A percentile compares a stretch with the other conserved stretches of the same genome.
Conservation (phyloP, 148 eudicot species). For the Bassia scoparia region DNA sequence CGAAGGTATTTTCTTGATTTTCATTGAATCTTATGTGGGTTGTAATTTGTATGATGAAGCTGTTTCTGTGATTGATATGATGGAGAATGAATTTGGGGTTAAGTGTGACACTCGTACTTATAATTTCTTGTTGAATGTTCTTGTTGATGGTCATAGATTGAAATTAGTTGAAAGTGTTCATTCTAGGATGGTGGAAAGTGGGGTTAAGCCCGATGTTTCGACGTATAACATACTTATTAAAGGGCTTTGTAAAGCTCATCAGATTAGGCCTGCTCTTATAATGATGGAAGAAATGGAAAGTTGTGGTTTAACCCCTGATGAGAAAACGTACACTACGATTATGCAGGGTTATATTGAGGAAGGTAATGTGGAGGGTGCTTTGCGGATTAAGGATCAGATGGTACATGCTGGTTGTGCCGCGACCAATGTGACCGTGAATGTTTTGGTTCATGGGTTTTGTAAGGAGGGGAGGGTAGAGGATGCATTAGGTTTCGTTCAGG, state of each 20-base stretch:
- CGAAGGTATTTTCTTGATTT: conserved; percentile 70
- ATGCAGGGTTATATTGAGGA: conserved; percentile 94
- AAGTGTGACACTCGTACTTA: conserved; percentile 49
- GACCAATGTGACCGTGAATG: conserved; percentile 68
- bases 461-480: conserved; percentile 71
- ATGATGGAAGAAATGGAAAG: conserved; percentile 94
- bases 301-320: conserved; percentile 73
- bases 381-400: conserved; percentile 78
- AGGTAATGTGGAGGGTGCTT: conserved; percentile 71
- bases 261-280: conserved; percentile 87
- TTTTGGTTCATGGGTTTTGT: conserved; percentile 77
- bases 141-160: conserved; percentile 82
- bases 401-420: conserved; percentile 45
- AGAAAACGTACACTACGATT: conserved; percentile 78
- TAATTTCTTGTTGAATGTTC: conserved; percentile 77
- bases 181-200: conserved; percentile 54
- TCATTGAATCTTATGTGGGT: conserved; percentile 65
- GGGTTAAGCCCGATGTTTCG: conserved; percentile 69
- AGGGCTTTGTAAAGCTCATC: conserved; percentile 91
- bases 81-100: conserved; percentile 63
- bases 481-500: conserved; percentile 66
- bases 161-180: conserved; percentile 72
- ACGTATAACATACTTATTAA: conserved; percentile 85
- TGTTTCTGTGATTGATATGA: conserved; percentile 63
- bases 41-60: conserved; percentile 66